A percentile compares a stretch with the other conserved stretches of the same genome.
Conservation (phyloP, 768 basidiomycete genomes). For the Phanerochaete carnosa region DNA sequence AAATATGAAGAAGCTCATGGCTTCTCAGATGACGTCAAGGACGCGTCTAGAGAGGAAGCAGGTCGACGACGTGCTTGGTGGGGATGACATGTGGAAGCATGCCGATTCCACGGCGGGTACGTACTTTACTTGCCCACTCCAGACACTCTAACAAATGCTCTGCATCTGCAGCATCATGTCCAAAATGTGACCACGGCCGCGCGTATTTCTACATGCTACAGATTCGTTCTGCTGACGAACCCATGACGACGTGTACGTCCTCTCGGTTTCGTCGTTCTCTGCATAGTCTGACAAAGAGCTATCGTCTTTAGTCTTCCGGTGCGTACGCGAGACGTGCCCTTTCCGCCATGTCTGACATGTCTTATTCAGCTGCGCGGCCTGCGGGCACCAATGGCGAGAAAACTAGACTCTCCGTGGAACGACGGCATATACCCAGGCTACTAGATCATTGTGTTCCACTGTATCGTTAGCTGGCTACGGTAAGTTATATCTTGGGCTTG, state of each 20-base stretch:
- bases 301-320: conserved; percentile 56
- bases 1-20: neutral
- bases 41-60: conserved; percentile 84
- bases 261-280: conserved; percentile 3
- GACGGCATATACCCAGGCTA: neutral
- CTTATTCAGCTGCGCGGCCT: conserved; percentile 50
- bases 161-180: conserved; percentile 41
- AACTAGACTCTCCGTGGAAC: conserved; percentile 33
- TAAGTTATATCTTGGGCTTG: neutral
- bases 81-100: conserved; percentile 91
- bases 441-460: neutral
- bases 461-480: neutral
- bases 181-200: conserved; percentile 78
- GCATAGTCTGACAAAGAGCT: conserved; percentile 7
- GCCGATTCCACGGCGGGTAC: conserved; percentile 83
- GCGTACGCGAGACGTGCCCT: conserved; percentile 1
- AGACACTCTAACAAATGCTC: neutral
- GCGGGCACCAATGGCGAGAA: conserved; percentile 69
- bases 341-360: neutral
- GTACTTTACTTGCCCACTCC: neutral
- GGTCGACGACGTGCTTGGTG: conserved; percentile 94
- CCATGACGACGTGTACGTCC: conserved; percentile 64
- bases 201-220: conserved; percentile 97
- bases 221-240: conserved; percentile 90
- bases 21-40: conserved; percentile 83